Base-by-base conservation (phyloP, 139 green algal genomes). In the Zygnema circumcarinatum region DNA sequence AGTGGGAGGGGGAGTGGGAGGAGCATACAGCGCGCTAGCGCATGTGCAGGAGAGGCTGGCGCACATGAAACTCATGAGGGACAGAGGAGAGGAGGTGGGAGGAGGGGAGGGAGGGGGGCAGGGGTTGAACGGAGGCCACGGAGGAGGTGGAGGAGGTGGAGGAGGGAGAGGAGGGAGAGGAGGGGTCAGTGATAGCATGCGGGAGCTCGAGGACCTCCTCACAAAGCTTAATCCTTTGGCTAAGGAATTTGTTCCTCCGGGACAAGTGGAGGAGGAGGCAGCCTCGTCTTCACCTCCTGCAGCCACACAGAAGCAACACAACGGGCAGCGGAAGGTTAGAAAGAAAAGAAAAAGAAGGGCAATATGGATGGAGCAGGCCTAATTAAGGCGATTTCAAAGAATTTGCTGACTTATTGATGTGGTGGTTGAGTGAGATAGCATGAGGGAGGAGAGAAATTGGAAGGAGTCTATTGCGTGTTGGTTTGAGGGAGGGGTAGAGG, bases 221-320 rank as follows among this genome's bases (percentile, higher is more conserved):
- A 88, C 85, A n/a, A 92, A 92, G 83, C 84, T 90, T 2, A 90
- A 90, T 52, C 85, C 85, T n/a, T 72, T 90, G 84, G 85, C 85
- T 2, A 84, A 90, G 83, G 85, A 90, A 69, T 90, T 90, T 42
- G 85, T 90, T 53, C 85, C 85, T 3, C 85, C 85, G 2, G 32
- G 2, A 31, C 38, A 16, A 35, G 31, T 68, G n/a, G 79, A 86
- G 32, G 31, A 62, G 2, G 79, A 86, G 32, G 79, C 67, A 11
- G 39, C 31, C 7, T 76, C 79, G 31, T 39, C 31, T 2, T 82
- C 79, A 32, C 36, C 79, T 2, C 36, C 62, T 22, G 53, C 76
- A 82, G 72, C 76, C 16, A 25, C 69, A 78, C 3, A 25, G 7
- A 78, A 78, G 36, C 38, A 7, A 25, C 56, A 83, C 11, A 83